A percentile compares a stretch with the other conserved stretches of the same genome.
Evolutionary conservation across 495 filamentous ascomycete species (phyloP).

Genomic region (Hypoxylon intermedium): DNA sequence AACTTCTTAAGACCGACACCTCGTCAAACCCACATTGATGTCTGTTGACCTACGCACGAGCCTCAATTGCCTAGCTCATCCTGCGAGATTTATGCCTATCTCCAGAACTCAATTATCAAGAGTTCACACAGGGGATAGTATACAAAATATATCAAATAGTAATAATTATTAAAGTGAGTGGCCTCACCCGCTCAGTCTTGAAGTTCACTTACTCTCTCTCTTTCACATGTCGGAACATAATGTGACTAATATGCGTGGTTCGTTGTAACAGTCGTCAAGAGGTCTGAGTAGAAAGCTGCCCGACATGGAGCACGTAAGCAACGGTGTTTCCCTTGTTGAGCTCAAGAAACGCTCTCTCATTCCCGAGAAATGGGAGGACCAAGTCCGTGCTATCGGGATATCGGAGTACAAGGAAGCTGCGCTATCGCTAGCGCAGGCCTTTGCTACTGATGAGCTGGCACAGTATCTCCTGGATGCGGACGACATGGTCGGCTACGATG

Average conservation of each 20-base stretch:
- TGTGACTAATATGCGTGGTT: slow-evolving; percentile 23
- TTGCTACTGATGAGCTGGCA: slow-evolving; percentile 74
- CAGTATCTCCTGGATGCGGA: slow-evolving; percentile 74
- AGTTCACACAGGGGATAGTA: slow-evolving; percentile 74
- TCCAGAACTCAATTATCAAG: slow-evolving; percentile 75
- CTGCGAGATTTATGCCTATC: slow-evolving; percentile 72
- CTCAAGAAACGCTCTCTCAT: slow-evolving; percentile 58
- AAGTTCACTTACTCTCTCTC: neutral
- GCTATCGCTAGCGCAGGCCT: slow-evolving; percentile 73
- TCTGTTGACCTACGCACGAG: slow-evolving; percentile 76
- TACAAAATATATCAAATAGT: slow-evolving; percentile 58
- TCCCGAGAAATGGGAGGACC: slow-evolving; percentile 53
- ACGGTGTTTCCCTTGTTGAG: slow-evolving; percentile 46
- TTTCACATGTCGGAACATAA: neutral
- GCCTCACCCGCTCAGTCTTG: slow-evolving; percentile 4
- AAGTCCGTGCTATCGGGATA: slow-evolving; percentile 65
- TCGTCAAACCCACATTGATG: slow-evolving; percentile 66
- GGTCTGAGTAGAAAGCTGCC: slow-evolving; percentile 38
- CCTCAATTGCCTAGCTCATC: slow-evolving; percentile 71
- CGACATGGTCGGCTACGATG: slow-evolving; percentile 64
- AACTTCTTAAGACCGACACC: slow-evolving; percentile 35
- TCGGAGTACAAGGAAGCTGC: slow-evolving; percentile 72
- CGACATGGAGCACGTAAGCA: slow-evolving; percentile 52
- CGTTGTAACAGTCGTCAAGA: slow-evolving; percentile 1
- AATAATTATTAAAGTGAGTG: slow-evolving; percentile 44